phyloP scores from a whole-genome alignment of 2,329 filamentous ascomycete genomes.

The Microdochium paspali region DNA sequence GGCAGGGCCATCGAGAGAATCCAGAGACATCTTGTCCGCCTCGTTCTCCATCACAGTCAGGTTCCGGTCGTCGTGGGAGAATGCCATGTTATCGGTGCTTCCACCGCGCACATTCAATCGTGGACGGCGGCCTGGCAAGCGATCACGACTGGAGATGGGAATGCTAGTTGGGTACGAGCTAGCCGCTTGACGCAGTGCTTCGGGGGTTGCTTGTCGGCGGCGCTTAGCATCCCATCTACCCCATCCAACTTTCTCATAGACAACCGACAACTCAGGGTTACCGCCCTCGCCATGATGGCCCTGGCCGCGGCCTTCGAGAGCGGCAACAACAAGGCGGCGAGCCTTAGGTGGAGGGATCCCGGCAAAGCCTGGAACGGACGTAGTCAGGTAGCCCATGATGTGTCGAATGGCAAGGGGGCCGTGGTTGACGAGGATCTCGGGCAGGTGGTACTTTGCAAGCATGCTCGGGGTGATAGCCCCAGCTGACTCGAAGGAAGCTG shows the following conservation, averaged over 20 bases:
- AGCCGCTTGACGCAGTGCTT: constrained; percentile 27
- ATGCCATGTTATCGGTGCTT: constrained; percentile 63
- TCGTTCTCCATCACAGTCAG: constrained; percentile 70
- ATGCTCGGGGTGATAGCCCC: constrained; percentile 78
- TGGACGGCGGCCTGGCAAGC: constrained; percentile 34
- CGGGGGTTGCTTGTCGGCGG: constrained; percentile 50
- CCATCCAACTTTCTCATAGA: constrained; percentile 96
- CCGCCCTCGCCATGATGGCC: constrained; percentile 46
- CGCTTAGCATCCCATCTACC: constrained; percentile 85
- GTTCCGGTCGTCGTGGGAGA: constrained; percentile 61
- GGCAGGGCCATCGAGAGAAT: constrained; percentile 54
- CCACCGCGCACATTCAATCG: constrained; percentile 41
- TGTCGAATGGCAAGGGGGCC: constrained; percentile 90
- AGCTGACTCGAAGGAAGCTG: constrained; percentile 55
- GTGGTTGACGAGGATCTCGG: constrained; percentile 80
- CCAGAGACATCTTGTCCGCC: constrained; percentile 90
- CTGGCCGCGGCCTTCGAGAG: constrained; percentile 67
- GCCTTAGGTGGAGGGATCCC: constrained; percentile 84
- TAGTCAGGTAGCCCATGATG: constrained; percentile 89
- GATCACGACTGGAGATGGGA: constrained; percentile 39
- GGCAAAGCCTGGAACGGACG: constrained; percentile 86
- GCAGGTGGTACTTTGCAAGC: constrained; percentile 83
- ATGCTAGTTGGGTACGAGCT: constrained; percentile 40
- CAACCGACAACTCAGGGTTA: constrained; percentile 58
- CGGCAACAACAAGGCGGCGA: constrained; percentile 82